phyloP scores from a whole-genome alignment of 1,284 basidiomycete genomes.

The Sanghuangporus weigelae region DNA sequence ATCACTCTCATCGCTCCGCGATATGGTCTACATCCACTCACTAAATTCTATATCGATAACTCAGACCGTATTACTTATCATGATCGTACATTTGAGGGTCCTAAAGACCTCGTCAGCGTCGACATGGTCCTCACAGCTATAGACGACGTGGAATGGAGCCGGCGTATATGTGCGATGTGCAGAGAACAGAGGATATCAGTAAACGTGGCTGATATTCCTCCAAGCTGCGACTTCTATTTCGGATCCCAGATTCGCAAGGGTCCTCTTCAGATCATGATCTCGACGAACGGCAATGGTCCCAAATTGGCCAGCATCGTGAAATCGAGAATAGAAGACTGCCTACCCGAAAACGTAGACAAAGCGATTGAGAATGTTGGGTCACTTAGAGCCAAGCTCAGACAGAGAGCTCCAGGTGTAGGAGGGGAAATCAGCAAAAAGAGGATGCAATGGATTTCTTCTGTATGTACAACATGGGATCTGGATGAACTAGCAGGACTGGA shows the following conservation, averaged over 20 bases:
- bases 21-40: slow-evolving; percentile 55
- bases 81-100: slow-evolving; percentile 60
- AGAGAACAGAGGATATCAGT: slow-evolving; percentile 74
- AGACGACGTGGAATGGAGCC: slow-evolving; percentile 75
- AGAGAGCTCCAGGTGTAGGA: slow-evolving; percentile 74
- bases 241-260: slow-evolving; percentile 90
- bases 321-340: slow-evolving; percentile 57
- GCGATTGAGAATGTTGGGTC: slow-evolving; percentile 81
- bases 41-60: slow-evolving; percentile 46
- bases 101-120: slow-evolving; percentile 54
- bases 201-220: slow-evolving; percentile 96
- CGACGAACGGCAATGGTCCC: slow-evolving; percentile 92
- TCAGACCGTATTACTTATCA: slow-evolving; percentile 63
- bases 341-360: slow-evolving; percentile 72
- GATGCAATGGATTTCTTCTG: slow-evolving; percentile 94
- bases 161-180: slow-evolving; percentile 69
- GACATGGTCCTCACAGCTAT: slow-evolving; percentile 96
- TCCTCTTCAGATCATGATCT: slow-evolving; percentile 93
- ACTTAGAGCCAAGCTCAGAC: slow-evolving; percentile 63
- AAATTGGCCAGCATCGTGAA: slow-evolving; percentile 85
- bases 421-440: slow-evolving; percentile 64
- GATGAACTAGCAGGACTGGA: slow-evolving; percentile 70
- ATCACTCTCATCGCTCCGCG: slow-evolving; percentile 63
- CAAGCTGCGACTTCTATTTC: slow-evolving; percentile 97
- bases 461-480: slow-evolving; percentile 84